phyloP scores from a whole-genome alignment of 306 rosid species.

The Urtica urens region DNA sequence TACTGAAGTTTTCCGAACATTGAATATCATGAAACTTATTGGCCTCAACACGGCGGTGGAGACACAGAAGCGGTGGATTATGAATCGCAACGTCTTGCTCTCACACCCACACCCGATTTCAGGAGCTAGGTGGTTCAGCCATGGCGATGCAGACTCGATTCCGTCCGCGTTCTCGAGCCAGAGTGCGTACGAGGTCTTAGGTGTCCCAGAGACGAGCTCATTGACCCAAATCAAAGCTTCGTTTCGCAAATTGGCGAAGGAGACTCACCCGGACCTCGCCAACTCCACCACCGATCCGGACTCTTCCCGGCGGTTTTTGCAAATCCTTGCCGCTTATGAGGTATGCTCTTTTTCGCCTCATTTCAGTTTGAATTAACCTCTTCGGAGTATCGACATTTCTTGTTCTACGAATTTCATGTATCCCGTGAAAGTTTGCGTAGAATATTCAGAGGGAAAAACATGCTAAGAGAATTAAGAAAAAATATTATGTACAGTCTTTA shows the following conservation, averaged over 20 bases:
- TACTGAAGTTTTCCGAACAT: not conserved
- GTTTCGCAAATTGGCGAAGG: conserved; percentile 84
- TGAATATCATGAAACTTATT: too few relatives aligned
- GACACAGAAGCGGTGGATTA: conserved; percentile 5
- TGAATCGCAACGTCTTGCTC: conserved; percentile 12
- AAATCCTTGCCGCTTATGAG: conserved; percentile 93
- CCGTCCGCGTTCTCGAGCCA: conserved; percentile 33
- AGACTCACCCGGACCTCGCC: conserved; percentile 93
- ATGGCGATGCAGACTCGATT: conserved; percentile 36
- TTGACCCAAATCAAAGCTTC: conserved; percentile 72
- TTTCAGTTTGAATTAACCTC: too few relatives aligned
- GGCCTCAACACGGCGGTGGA: conserved; percentile 23
- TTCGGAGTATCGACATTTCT: not conserved
- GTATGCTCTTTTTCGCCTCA: conserved; percentile 18
- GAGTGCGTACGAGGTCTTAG: conserved; percentile 74
- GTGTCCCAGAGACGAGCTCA: conserved; percentile 63
- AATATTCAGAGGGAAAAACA: too few relatives aligned
- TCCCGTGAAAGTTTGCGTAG: too few relatives aligned
- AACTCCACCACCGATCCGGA: conserved; percentile 39
- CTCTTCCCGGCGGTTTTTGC: conserved; percentile 63
- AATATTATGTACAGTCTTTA: too few relatives aligned
- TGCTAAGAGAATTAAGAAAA: too few relatives aligned
- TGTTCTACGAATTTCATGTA: not conserved
- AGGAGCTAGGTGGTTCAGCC: conserved; percentile 31
- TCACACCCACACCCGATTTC: conserved; percentile 13